These are phyloP conservation scores for Leishmania mexicana DNA, from an alignment of 208 protist genomes.

Conservation along the genomic window DNA sequence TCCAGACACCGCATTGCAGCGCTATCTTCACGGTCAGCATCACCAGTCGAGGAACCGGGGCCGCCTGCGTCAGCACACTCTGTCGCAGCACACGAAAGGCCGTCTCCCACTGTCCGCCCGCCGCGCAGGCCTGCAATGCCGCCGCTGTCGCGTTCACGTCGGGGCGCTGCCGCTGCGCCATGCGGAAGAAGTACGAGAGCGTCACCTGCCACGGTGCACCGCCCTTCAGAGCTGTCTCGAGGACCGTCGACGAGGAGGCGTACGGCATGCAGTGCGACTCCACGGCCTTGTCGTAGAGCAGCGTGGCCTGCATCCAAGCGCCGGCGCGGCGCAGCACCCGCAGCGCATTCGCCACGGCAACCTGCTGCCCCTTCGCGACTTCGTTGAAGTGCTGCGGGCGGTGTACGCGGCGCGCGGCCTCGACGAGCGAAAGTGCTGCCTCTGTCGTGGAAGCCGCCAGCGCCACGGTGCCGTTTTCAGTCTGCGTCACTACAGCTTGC, in stretches of 20 bases:
- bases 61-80: conserved; percentile 52
- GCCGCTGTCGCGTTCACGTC: conserved; percentile 48
- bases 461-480: background rate
- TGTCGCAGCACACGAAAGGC: conserved; percentile 70
- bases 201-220: conserved; percentile 63
- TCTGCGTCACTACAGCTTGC: background rate
- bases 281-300: conserved; percentile 53
- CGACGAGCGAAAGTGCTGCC: conserved; percentile 27
- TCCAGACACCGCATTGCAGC: conserved; percentile 55
- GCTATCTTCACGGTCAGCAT: conserved; percentile 48
- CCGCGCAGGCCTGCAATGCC: conserved; percentile 67
- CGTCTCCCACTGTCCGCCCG: conserved; percentile 63
- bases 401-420: conserved; percentile 17
- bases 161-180: conserved; percentile 57
- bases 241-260: conserved; percentile 34
- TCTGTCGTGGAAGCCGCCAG: background rate
- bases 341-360: conserved; percentile 29
- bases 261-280: conserved; percentile 58
- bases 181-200: conserved; percentile 57
- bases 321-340: conserved; percentile 36
- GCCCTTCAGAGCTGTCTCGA: conserved; percentile 33
- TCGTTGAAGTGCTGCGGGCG: conserved; percentile 30
- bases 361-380: conserved; percentile 17
- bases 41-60: conserved; percentile 50
- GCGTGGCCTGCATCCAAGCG: conserved; percentile 61